phyloP scores from a whole-genome alignment of 2,329 filamentous ascomycete genomes.

The Falciphora oryzae region DNA sequence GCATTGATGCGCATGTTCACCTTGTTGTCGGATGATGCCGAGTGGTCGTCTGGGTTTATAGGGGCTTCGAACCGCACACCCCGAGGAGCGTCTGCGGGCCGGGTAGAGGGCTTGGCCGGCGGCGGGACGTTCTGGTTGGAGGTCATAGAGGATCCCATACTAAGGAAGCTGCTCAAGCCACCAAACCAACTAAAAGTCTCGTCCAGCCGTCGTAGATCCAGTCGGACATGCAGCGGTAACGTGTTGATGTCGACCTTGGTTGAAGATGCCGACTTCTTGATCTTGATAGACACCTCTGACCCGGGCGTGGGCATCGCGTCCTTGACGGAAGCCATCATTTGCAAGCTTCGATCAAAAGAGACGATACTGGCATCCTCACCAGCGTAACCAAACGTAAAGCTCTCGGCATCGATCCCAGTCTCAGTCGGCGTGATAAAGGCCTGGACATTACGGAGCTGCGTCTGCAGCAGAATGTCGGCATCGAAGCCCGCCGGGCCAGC shows the following conservation, averaged over 20 bases:
- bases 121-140: constrained; percentile 54
- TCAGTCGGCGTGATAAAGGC: constrained; percentile 26
- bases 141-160: constrained; percentile 77
- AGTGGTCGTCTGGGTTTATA: constrained; percentile 41
- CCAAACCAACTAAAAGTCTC: constrained; percentile 86
- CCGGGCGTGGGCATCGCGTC: constrained; percentile 53
- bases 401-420: constrained; percentile 43
- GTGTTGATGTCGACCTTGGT: constrained; percentile 63
- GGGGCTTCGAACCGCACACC: constrained; percentile 55
- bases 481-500: constrained; percentile 32
- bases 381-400: constrained; percentile 57
- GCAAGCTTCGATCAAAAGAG: constrained; percentile 52
- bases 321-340: constrained; percentile 53
- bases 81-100: constrained; percentile 37
- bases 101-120: constrained; percentile 29
- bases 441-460: constrained; percentile 39
- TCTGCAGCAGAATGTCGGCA: constrained; percentile 47
- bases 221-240: constrained; percentile 65
- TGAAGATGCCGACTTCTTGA: constrained; percentile 37
- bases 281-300: constrained; percentile 50
- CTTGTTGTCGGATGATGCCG: constrained; percentile 53
- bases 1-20: constrained; percentile 73
- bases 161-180: constrained; percentile 84
- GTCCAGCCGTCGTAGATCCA: constrained; percentile 77
- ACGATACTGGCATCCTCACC: constrained; percentile 50